Evolutionary conservation across 345 rosid species (phyloP), one percentile per base, ranked within the genome.

Genomic region (Linum trigynum): DNA sequence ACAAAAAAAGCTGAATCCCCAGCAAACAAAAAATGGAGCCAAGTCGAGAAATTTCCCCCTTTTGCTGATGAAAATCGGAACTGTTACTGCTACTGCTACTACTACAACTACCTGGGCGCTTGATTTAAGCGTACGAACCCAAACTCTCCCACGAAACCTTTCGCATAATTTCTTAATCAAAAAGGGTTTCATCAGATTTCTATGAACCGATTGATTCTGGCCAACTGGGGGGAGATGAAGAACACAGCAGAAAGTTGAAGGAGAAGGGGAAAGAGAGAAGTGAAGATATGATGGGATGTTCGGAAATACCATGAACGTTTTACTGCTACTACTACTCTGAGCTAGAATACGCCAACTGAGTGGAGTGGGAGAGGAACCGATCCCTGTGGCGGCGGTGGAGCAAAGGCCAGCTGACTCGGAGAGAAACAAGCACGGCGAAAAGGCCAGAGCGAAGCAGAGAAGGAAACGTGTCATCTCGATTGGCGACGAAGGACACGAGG

Each of bases 121-220:
- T 64, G 9, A 71, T 23, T 60, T 70, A 77, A 57, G 5, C 4
- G 56, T 62, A 69, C 63, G 74, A 72, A 68, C 39, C 73, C 64
- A 50, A 76, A 71, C 65, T 66, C 72, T 84, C 65, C 71, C 68
- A 65, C 59, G 51, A 57, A 78, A 72, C 57, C 64, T 65, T 71
- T 67, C 73, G 78, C 65, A 64, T 37, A 79, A 38, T 56, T 59
- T 75, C 59, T 74, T 78, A 73, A 23, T 23, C 32, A 23, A 23
- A 23, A 16, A 69, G 62, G 66, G 77, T 73, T 67, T 75, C 72
- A 61, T 72, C 76, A 67, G 76, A 35, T 48, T 69, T 62, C 74
- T 35, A 59, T 5, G 14, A 14, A 10, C 62, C 12, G 5, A 17
- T 23, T 35, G 37, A 5, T 16, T 58, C 23, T 58, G 12, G 32